A percentile compares a stretch with the other conserved stretches of the same genome.
Evolutionary conservation across 2,329 filamentous ascomycete species (phyloP).

Genomic region (Chrysoporthe cubensis): DNA sequence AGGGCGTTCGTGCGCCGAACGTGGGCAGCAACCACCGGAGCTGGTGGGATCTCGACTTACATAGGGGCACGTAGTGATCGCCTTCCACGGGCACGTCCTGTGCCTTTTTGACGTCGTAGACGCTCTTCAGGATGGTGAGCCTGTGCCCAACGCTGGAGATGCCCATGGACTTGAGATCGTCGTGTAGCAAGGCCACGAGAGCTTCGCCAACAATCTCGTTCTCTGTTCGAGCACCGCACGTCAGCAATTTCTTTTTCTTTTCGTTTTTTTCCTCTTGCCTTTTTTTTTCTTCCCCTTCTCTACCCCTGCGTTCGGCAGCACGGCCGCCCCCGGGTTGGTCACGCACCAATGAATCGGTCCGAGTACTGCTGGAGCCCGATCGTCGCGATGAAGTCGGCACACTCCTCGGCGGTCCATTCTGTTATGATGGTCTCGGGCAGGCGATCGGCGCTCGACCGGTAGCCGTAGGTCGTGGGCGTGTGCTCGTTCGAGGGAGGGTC

Average conservation of each 20-base stretch:
- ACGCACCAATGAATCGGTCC: constrained; percentile 79
- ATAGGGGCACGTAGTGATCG: constrained; percentile 91
- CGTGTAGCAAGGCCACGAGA: constrained; percentile 83
- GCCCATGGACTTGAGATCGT: constrained; percentile 94
- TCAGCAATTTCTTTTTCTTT: constrained; percentile 25
- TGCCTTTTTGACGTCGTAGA: constrained; percentile 94
- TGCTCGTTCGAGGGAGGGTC: constrained; percentile 73
- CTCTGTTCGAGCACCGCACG: constrained; percentile 56
- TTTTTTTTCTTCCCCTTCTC: too few species aligned
- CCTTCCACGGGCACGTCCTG: constrained; percentile 90
- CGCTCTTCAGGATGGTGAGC: constrained; percentile 90
- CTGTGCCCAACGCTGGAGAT: constrained; percentile 92
- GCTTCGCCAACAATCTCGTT: constrained; percentile 95
- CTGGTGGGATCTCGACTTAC: constrained; percentile 56
- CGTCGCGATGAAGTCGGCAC: constrained; percentile 82
- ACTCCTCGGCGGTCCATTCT: constrained; percentile 84
- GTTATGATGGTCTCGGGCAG: constrained; percentile 76
- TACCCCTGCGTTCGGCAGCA: constrained; percentile 7
- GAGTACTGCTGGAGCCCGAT: constrained; percentile 84
- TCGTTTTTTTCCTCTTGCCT: too few species aligned
- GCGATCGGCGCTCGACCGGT: constrained; percentile 65
- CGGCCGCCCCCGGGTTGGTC: background rate
- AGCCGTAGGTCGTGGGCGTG: constrained; percentile 78
- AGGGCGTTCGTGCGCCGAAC: constrained; percentile 5
- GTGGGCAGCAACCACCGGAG: too few species aligned